phyloP scores from a whole-genome alignment of 495 filamentous ascomycete genomes.

The Bombardia bombarda region DNA sequence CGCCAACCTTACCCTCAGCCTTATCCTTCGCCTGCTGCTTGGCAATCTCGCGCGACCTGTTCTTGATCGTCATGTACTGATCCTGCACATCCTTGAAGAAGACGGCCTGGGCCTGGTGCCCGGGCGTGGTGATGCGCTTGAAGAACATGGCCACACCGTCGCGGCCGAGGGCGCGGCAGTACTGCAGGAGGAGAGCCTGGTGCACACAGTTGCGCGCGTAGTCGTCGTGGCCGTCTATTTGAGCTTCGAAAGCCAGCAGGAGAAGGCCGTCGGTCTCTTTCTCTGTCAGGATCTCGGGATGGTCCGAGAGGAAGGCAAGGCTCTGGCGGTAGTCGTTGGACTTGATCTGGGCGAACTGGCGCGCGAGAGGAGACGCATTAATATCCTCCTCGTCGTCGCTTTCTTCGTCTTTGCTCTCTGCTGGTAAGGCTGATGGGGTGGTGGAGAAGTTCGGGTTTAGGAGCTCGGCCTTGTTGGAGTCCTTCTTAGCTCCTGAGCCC shows the following conservation, averaged over 20 bases:
- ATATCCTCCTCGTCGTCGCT: constrained; percentile 65
- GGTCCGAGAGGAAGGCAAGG: constrained; percentile 62
- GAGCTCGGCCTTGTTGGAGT: constrained; percentile 58
- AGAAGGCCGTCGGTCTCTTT: constrained; percentile 87
- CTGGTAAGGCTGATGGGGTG: no score
- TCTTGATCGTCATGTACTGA: constrained; percentile 75
- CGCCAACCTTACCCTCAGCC: constrained; percentile 46
- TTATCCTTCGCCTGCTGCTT: constrained; percentile 57
- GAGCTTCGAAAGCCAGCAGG: constrained; percentile 81
- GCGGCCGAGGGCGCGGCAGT: constrained; percentile 79
- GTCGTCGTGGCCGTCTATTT: constrained; percentile 64
- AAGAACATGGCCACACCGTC: constrained; percentile 93
- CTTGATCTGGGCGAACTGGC: constrained; percentile 71
- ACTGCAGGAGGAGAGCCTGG: constrained; percentile 86
- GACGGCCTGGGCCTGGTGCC: constrained; percentile 84
- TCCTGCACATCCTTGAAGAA: constrained; percentile 88
- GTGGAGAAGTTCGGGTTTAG: constrained; percentile 59
- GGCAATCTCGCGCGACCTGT: constrained; percentile 67
- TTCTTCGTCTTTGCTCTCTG: constrained; percentile 26
- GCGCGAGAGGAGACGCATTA: constrained; percentile 66
- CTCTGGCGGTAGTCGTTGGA: constrained; percentile 63
- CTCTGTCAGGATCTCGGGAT: constrained; percentile 75
- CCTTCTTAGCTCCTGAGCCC: constrained; percentile 34
- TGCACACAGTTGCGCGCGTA: constrained; percentile 87
- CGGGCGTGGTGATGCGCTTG: constrained; percentile 85